Base-by-base conservation (phyloP, 1,284 basidiomycete genomes). In the Melampsora larici-populina region DNA sequence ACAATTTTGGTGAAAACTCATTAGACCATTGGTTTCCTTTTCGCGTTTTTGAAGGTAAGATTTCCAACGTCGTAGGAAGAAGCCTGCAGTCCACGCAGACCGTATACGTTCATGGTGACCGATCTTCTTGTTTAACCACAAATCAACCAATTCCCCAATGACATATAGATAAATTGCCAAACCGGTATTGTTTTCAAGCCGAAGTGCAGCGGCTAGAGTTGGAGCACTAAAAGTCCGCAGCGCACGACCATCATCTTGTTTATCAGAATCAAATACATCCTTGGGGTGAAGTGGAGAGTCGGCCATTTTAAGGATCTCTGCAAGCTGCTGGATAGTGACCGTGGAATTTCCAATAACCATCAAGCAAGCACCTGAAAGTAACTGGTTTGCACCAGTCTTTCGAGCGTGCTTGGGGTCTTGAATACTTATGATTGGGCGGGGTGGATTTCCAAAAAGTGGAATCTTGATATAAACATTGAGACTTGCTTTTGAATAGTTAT, bases 301-400 rank as follows among this genome's bases (percentile, higher is more conserved):
- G 11, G 11, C 6, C 40, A 43, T 43, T 43, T 43, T 43, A 13
- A 43, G 40, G 1, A 43, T 43, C 40, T 13, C 40, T 8, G 62
- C 69, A 33, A 60, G 69, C 8, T 70, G 69, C 8, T 51, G 62
- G 3, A 70, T 70, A 40, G 40, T 70, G 18, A 70, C 24, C 3
- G 40, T 26, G 29, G 11, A 70, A 43, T 60, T 70, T 40, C 69
- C 51, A 24, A 70, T 60, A 0, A 49, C 55, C 46, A 70, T 21
- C 9, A 60, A 51, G 8, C 36, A 21, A 18, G 70, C 36, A 43
- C 70, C 70, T 4, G 70, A 63, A n/a, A 71, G 58, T 7, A 62
- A 17, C 36, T 62, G 58, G 36, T 71, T 71, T 26, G 70, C 36
- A n/a, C n/a, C n/a, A n/a, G n/a, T n/a, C n/a, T n/a, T n/a, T n/a